Conservation (phyloP, 2,329 filamentous ascomycete species). For the Stenocarpella maydis region DNA sequence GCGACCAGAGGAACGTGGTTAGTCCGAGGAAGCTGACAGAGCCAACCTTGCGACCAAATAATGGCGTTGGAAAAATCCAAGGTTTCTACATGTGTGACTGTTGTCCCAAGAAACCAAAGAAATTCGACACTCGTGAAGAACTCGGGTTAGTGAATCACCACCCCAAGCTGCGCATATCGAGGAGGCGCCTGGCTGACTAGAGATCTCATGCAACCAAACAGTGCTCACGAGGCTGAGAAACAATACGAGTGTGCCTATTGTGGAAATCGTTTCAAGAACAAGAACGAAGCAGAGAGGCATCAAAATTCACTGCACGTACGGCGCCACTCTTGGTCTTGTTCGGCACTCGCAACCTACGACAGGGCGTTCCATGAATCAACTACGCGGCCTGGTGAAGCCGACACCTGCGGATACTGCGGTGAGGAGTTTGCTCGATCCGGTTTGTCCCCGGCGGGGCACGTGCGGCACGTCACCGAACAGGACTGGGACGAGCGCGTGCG, state of each 20-base stretch:
- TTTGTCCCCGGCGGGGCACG: slow-evolving; percentile 47
- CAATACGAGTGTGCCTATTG: slow-evolving; percentile 95
- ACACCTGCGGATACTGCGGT: slow-evolving; percentile 94
- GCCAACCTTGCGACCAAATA: slow-evolving; percentile 52
- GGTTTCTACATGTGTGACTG: slow-evolving; percentile 82
- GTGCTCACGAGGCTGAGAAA: slow-evolving; percentile 91
- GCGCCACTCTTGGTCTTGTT: slow-evolving; percentile 96
- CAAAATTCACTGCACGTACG: slow-evolving; percentile 94
- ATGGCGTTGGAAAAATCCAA: slow-evolving; percentile 57
- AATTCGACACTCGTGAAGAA: slow-evolving; percentile 86
- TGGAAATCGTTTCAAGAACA: slow-evolving; percentile 97
- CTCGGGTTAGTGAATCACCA: slow-evolving; percentile 70
- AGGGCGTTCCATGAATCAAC: slow-evolving; percentile 88
- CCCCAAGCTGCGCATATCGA: neutral
- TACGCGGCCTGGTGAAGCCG: slow-evolving; percentile 69
- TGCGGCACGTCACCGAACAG: slow-evolving; percentile 71
- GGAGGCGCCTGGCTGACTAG: slow-evolving; percentile 33
- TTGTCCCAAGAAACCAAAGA: slow-evolving; percentile 96
- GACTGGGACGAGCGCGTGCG: slow-evolving; percentile 89
- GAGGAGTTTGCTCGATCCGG: slow-evolving; percentile 77
- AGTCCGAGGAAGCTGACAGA: slow-evolving; percentile 63
- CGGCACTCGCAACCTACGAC: slow-evolving; percentile 78
- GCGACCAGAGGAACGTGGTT: slow-evolving; percentile 50
- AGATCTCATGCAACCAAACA: slow-evolving; percentile 47
- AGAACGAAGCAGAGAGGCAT: slow-evolving; percentile 96